Base-by-base conservation (phyloP, 257 asterid genomes). In the Anisodus acutangulus region DNA sequence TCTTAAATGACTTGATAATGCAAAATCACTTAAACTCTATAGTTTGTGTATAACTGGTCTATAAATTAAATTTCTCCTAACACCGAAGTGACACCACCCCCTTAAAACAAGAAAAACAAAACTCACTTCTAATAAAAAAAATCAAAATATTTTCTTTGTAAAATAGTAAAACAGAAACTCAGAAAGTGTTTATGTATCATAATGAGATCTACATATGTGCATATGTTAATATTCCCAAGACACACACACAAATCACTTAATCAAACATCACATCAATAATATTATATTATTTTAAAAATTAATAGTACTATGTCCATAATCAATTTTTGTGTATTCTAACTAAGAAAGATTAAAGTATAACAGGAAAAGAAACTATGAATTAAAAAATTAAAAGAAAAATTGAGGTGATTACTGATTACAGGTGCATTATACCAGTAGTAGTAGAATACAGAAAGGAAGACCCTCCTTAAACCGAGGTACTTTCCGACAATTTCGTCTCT, bases 391-490 rank as follows among this genome's bases (percentile, higher is more conserved):
- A 45, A 72, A 72, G 3, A 1, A 72, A 19, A 72, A 47, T 9
- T 9, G 11, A 72, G 80, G 19, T 72, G 80, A 71, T 45, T 71
- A 71, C 39, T 72, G 80, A 71, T 45, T 71, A 71, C 39, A 5
- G 80, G 80, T 71, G 80, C 80, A 19, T 19, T 72, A 72, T 47
- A 45, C 55, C 62, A 76, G 22, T 51, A 76, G 53, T 68, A 68
- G 11, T 76, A 45, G 13, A 51, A 31, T 31, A 54, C 22, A 51
- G 12, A 51, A 76, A 76, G 81, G 63, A 26, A 76, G 63, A 76
- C 47, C 63, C 81, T 51, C 81, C 81, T 76, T 76, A 51, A 74
- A 74, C 17, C 81, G 81, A 49, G 80, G 19, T 76, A 22, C 80
- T 76, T 13, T 13, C 81, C 81, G 19, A 76, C 81, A 76, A 12